phyloP scores from a whole-genome alignment of 2,329 filamentous ascomycete species.

The Aspergillus floridensis region DNA sequence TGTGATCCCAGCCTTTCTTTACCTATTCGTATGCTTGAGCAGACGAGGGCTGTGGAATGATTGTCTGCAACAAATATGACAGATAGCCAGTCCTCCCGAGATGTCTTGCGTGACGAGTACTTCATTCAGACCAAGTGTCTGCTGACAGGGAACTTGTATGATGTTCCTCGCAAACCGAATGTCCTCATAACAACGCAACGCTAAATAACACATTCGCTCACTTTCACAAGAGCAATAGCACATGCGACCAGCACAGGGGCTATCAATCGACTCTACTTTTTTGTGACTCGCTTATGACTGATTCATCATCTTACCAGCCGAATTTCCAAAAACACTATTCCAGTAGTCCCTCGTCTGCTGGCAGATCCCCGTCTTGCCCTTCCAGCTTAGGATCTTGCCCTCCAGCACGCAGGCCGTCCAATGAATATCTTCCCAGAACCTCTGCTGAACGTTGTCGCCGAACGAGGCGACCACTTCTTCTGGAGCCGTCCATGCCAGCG shows the following conservation, averaged over 20 bases:
- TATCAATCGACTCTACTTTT: not conserved
- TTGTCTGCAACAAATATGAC: too few relatives aligned
- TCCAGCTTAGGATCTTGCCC: slow-evolving; percentile 25
- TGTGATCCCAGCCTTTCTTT: too few relatives aligned
- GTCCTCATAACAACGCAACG: too few relatives aligned
- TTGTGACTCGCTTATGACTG: not conserved
- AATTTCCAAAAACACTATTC: slow-evolving; percentile 21
- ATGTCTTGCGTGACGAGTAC: too few relatives aligned
- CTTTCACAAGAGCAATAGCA: too few relatives aligned
- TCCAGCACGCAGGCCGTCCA: slow-evolving; percentile 30
- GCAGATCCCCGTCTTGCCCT: slow-evolving; percentile 16
- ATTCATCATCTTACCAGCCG: not conserved
- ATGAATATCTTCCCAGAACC: slow-evolving; percentile 29
- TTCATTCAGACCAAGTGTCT: too few relatives aligned
- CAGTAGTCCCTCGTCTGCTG: slow-evolving; percentile 16
- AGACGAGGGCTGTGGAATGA: too few relatives aligned
- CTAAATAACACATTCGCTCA: too few relatives aligned
- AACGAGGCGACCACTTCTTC: slow-evolving; percentile 26
- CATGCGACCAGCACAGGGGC: not conserved
- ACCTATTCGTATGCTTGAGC: too few relatives aligned
- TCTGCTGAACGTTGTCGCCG: slow-evolving; percentile 32
- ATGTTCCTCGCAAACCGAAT: too few relatives aligned
- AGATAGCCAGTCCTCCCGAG: too few relatives aligned
- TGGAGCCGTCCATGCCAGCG: slow-evolving; percentile 23
- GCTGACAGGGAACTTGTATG: too few relatives aligned